Percentiles rank a stretch among this genome's conserved stretches.
Conservation (phyloP, 2,329 filamentous ascomycete genomes). For the Venturia effusa region DNA sequence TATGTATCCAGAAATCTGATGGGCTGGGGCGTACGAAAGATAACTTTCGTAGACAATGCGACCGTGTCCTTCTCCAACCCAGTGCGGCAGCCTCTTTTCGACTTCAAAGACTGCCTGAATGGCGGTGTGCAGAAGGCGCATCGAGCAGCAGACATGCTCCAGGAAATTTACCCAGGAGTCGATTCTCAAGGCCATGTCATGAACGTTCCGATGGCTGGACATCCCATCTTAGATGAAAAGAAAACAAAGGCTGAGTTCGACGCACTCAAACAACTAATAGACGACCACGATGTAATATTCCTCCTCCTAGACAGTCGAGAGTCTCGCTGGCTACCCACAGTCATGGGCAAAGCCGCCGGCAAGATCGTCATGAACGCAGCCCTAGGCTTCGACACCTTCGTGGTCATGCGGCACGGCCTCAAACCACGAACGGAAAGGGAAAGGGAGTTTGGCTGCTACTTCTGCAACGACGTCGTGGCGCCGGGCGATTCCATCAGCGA, state of each 20-base stretch:
- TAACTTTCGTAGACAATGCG: constrained; percentile 93
- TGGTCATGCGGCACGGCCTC: constrained; percentile 91
- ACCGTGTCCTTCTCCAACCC: constrained; percentile 93
- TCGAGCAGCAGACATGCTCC: constrained; percentile 68
- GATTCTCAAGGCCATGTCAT: constrained; percentile 70
- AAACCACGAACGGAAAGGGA: constrained; percentile 38
- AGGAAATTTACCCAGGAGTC: constrained; percentile 82
- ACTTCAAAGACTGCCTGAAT: constrained; percentile 76
- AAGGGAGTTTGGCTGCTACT: constrained; percentile 81
- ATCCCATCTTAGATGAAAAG: constrained; percentile 69
- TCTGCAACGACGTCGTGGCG: constrained; percentile 95
- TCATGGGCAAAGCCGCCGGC: constrained; percentile 85
- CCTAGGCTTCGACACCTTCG: constrained; percentile 90
- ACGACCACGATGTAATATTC: constrained; percentile 84
- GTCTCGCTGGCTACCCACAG: constrained; percentile 86
- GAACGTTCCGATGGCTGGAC: constrained; percentile 90
- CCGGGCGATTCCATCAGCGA: constrained; percentile 91
- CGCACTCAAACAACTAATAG: constrained; percentile 61
- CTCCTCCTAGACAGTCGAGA: constrained; percentile 96
- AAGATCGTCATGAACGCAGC: constrained; percentile 98
- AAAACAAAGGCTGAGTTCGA: constrained; percentile 56
- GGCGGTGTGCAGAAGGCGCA: constrained; percentile 78
- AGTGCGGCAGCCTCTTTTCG: constrained; percentile 85
- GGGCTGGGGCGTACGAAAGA: constrained; percentile 91
- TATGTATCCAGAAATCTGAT: constrained; percentile 88